These are phyloP conservation scores for Yamagishiella unicocca DNA, from an alignment of 139 green algal genomes.

Conservation along the genomic window DNA sequence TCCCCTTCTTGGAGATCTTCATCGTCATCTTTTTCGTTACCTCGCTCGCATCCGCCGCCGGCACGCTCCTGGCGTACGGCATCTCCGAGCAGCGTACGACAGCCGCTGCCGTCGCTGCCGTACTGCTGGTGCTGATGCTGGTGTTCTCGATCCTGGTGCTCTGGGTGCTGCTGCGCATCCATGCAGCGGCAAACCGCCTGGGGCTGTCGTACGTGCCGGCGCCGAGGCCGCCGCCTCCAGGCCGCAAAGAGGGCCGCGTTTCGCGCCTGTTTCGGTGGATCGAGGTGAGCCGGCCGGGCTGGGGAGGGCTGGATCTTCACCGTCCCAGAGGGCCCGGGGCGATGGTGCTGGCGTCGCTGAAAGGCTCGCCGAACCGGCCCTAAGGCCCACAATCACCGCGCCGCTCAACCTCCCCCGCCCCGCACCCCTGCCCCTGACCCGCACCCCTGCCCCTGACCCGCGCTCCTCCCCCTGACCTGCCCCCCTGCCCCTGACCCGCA, in stretches of 20 bases:
- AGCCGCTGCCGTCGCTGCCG: background rate
- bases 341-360: too few species aligned
- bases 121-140: background rate
- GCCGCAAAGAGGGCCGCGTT: background rate
- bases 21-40: background rate
- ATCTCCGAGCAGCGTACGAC: background rate
- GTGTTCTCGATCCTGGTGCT: background rate
- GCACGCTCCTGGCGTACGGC: background rate
- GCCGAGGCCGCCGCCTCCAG: background rate
- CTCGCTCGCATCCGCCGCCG: background rate
- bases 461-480: background rate
- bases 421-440: too few species aligned
- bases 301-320: too few species aligned
- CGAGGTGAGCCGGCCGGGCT: constrained; percentile 13
- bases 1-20: constrained; percentile 30
- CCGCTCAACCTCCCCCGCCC: too few species aligned
- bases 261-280: background rate
- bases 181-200: background rate
- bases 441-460: too few species aligned
- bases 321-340: too few species aligned
- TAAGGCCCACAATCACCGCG: too few species aligned
- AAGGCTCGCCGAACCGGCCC: too few species aligned
- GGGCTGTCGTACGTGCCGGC: background rate
- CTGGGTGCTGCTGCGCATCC: background rate
- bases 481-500: background rate